Conservation (phyloP, 441 rosid genomes). For the Sinapis alba region DNA sequence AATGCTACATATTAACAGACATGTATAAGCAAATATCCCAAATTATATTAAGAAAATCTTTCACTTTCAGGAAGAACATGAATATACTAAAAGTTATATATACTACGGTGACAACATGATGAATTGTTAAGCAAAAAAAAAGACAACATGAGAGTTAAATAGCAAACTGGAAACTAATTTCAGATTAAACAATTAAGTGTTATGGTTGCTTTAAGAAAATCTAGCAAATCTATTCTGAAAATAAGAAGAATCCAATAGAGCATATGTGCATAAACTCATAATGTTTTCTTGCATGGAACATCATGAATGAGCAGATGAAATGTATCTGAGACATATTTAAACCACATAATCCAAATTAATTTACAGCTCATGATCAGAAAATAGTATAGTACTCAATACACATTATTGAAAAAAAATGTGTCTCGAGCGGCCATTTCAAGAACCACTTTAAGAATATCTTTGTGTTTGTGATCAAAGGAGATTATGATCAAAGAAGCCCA, state of each 20-base stretch:
- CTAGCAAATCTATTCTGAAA: neutral
- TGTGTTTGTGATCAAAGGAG: neutral
- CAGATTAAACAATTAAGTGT: neutral
- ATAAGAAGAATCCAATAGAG: neutral
- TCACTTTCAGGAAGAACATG: neutral
- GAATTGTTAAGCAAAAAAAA: neutral
- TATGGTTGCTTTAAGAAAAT: neutral
- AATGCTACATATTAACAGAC: neutral
- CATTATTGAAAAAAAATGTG: neutral
- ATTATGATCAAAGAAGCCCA: neutral
- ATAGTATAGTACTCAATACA: neutral
- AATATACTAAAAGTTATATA: neutral
- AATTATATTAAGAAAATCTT: neutral
- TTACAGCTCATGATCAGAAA: neutral
- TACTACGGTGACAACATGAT: neutral
- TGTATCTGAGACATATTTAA: neutral
- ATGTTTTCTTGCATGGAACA: neutral
- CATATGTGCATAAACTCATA: neutral
- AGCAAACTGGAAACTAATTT: neutral
- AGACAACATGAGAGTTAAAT: neutral
- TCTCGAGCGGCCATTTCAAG: constrained; percentile 5
- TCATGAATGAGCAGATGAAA: neutral
- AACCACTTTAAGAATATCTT: neutral
- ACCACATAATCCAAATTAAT: neutral
- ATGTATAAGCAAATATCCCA: neutral